A percentile compares a stretch with the other conserved stretches of the same genome.
phyloP scores from a whole-genome alignment of 306 rosid genomes.

The Vicia sativa region DNA sequence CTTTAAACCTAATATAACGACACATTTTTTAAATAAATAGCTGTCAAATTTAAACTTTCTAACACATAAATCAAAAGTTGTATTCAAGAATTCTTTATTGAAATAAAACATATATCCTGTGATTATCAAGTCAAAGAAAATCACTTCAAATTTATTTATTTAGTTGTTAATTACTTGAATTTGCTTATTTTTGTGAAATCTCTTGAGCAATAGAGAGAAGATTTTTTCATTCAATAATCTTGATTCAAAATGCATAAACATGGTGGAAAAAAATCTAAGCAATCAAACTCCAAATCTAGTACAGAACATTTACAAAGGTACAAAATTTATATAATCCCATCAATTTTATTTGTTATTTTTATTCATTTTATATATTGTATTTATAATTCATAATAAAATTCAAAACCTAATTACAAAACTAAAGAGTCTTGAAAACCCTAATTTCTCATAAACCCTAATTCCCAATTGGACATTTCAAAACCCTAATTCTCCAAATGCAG shows the following conservation, averaged over 20 bases:
- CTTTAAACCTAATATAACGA: no score
- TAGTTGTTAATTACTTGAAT: not conserved
- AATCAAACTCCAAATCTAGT: not conserved
- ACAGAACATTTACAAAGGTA: not conserved
- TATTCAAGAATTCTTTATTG: not conserved
- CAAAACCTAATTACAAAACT: not conserved
- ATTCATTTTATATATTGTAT: not conserved
- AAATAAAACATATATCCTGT: not conserved
- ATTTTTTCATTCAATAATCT: not conserved
- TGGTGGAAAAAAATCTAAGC: not conserved
- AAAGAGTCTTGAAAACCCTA: conserved; percentile 27
- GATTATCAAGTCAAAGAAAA: not conserved
- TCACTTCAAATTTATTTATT: not conserved
- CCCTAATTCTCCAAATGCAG: conserved; percentile 33
- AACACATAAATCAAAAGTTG: no score
- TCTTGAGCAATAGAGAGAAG: not conserved
- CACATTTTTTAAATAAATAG: no score
- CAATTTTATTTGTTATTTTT: not conserved
- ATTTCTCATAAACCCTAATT: not conserved
- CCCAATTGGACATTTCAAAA: not conserved
- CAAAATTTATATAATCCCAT: not conserved
- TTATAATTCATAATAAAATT: not conserved
- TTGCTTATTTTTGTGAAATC: not conserved
- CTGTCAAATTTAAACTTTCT: no score
- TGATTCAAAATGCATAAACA: not conserved